Evolutionary conservation across 164 flowering plant species (phyloP), one percentile per base, ranked within the genome.

Genomic region (Magnolia changhungtana): DNA sequence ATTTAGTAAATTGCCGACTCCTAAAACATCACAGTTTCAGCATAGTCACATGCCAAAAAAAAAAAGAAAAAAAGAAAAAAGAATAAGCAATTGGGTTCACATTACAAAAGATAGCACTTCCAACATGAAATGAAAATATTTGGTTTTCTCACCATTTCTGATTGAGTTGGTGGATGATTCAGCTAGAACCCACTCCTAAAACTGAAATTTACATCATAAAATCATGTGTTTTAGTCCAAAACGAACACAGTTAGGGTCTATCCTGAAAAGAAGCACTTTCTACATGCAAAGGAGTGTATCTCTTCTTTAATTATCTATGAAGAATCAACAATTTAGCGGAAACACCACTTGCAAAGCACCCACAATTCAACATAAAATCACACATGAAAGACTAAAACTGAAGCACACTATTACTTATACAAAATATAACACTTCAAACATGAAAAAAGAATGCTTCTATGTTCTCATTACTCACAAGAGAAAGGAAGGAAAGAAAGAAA

Each of bases 351-450:
- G 55, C 16, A 21, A 51, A 66, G 64, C 50, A 7, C 63, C 45
- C 61, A 27, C 10, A n/a, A 61, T 61, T 16, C 67, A 37, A 50
- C 74, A 71, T 72, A 72, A 75, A 75, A 71, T 77, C 63, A 77
- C 27, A 64, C 74, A 72, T 70, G 49, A 59, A 70, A 51, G 14
- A 16, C 37, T n/a, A 8, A 11, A 37, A 55, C 3, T 3, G 61
- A 55, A 55, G 18, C 13, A 55, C 18, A 55, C 18, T 55, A 55
- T 55, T 11, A 55, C 61, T 16, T 11, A 55, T 11, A 11, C 18
- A 55, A 5, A 5, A 37, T 37, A 37, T 37, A 37, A 37, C 45
- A 37, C 45, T 37, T 37, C 7, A 37, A 37, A 37, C 45, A 37
- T 5, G 45, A 37, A 37, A 37, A 37, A 37, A 37, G 45, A 37